Base-by-base conservation (phyloP, 2,329 filamentous ascomycete genomes). In the Pseudogymnoascus sp. region DNA sequence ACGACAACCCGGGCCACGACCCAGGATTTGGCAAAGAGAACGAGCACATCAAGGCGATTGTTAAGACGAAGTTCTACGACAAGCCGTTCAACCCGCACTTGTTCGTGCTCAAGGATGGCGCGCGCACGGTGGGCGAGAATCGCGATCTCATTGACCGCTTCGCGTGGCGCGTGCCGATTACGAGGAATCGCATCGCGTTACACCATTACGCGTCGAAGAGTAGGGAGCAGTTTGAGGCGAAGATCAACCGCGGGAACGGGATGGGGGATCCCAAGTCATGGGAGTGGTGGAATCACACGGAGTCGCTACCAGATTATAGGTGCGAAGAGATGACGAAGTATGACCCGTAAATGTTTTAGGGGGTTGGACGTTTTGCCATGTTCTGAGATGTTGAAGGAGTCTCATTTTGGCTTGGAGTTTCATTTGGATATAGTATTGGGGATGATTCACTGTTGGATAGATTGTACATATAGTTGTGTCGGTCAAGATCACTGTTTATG, bases 141-240 rank as follows among this genome's bases (percentile, higher is more conserved):
- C 66, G 67, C 5, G 68, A 71, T 33, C 31, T 62, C 10, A 63
- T 69, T 2, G 60, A 60, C 5, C 62, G 62, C 6, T 62, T 59
- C 3, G 69, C 67, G 3, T 69, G 63, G 47, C 63, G 71, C 6
- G 62, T 61, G 33, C 71, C 71, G 13, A 69, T 72, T 35, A 71
- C 69, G 4, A 67, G 69, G 37, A 63, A 70, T 40, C 62, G 69
- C 15, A 64, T 74, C 47, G 67, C 63, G 0, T 47, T 74, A 47
- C 72, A 74, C 65, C 71, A 74, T 60, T 74, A 72, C 62, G 68
- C 68, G 8, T 63, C 71, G 31, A 72, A 72, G 66, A 73, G 71
- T 60, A 63, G 63, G n/a, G 68, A 71, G 61, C 68, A 74, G 60
- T 74, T 64, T 61, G 67, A 67, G 62, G 66, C 69, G 62, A 71